A percentile compares a stretch with the other conserved stretches of the same genome.
Evolutionary conservation across 2,329 filamentous ascomycete species (phyloP).

Genomic region (Esteya vermicola): DNA sequence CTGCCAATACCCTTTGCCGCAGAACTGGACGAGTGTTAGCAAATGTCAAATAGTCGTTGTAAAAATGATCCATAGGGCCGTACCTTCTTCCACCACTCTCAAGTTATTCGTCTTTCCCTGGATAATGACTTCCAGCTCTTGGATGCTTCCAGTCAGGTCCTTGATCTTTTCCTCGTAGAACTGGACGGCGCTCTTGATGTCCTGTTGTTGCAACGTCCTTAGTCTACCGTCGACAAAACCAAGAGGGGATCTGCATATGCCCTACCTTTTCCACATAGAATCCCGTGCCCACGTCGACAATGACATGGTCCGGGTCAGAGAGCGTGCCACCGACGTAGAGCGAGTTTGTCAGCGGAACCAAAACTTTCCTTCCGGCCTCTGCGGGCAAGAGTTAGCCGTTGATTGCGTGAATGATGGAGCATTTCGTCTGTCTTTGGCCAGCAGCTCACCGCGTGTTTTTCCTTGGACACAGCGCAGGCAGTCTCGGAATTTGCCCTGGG

Average conservation of each 20-base stretch:
- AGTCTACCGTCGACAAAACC: no score
- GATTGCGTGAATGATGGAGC: no score
- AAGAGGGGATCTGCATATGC: no score
- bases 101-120: constrained; percentile 70
- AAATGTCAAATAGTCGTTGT: neutral
- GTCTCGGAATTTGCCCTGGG: constrained; percentile 83
- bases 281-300: constrained; percentile 88
- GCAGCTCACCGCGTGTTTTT: constrained; percentile 12
- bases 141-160: constrained; percentile 36
- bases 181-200: constrained; percentile 34
- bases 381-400: no score
- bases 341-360: constrained; percentile 90
- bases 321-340: constrained; percentile 83
- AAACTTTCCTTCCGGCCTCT: constrained; percentile 37
- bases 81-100: constrained; percentile 78
- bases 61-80: neutral
- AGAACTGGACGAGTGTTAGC: constrained; percentile 17
- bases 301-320: constrained; percentile 57
- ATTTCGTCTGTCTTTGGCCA: neutral
- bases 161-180: constrained; percentile 44
- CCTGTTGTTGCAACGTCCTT: constrained; percentile 19
- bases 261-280: constrained; percentile 85
- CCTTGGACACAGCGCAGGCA: constrained; percentile 63
- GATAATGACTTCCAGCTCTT: constrained; percentile 42
- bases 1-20: constrained; percentile 21